A percentile compares a stretch with the other conserved stretches of the same genome.
Conservation (phyloP, 2,329 filamentous ascomycete genomes). For the Pestalotiopsis fici region DNA sequence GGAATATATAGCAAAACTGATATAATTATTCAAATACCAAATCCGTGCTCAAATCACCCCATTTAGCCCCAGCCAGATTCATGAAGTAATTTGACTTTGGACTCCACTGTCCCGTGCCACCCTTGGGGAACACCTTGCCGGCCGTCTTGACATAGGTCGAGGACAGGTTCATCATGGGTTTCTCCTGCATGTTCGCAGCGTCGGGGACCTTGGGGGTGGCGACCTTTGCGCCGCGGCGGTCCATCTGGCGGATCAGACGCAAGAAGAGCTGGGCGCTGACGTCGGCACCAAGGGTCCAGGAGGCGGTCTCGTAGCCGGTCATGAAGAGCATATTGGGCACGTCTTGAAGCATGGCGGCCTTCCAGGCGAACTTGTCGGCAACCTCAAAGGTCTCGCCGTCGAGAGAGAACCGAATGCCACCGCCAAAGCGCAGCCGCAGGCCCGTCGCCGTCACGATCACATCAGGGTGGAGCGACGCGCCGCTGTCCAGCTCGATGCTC, state of each 20-base stretch:
- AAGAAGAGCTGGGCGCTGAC: constrained; percentile 48
- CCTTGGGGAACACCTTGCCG: constrained; percentile 38
- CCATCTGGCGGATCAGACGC: constrained; percentile 52
- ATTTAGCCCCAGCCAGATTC: constrained; percentile 21
- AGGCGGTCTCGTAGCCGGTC: constrained; percentile 60
- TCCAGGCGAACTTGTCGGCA: constrained; percentile 55
- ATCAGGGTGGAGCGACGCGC: constrained; percentile 51
- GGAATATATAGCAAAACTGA: too few relatives aligned
- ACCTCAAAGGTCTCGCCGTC: constrained; percentile 48
- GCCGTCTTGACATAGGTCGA: constrained; percentile 39
- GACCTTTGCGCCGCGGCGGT: constrained; percentile 37
- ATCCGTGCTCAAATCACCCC: constrained; percentile 20
- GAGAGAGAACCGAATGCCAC: constrained; percentile 49
- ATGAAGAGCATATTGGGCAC: constrained; percentile 62
- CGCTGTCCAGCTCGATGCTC: constrained; percentile 40
- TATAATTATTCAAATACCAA: constrained; percentile 16
- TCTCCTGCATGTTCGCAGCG: background rate
- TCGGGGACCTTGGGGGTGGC: constrained; percentile 43
- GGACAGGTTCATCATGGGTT: constrained; percentile 33
- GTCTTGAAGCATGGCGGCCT: constrained; percentile 60
- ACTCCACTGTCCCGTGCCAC: constrained; percentile 20
- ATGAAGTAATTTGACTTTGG: constrained; percentile 22
- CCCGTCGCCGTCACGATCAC: constrained; percentile 68
- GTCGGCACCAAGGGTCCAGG: constrained; percentile 66
- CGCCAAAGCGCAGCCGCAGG: constrained; percentile 55